Evolutionary conservation across 2,329 filamentous ascomycete genomes (phyloP), one percentile per base, ranked within the genome.

Genomic region (Alternaria triticimaculans): DNA sequence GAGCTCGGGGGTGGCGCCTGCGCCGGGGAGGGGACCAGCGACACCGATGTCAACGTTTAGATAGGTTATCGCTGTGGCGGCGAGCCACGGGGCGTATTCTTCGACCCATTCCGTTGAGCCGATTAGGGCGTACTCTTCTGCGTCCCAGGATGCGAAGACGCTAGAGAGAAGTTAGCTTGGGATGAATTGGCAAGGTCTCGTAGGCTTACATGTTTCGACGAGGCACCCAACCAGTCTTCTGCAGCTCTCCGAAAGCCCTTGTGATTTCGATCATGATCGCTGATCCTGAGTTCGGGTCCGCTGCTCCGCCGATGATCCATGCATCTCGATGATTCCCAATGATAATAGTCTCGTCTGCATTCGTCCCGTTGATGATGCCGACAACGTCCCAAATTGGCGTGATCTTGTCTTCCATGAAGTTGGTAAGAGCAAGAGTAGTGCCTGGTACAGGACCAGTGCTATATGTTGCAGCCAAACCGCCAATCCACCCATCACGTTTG

Each of bases 341-440:
- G 18, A 87, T 73, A 11, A 86, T 74, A 6, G 84, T 83, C 70
- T 90, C 88, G 67, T 86, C 82, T 58, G 81, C 66, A 58, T 91
- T 88, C 33, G 83, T 87, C 65, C 87, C 89, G 65, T 89, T 90
- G 76, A 94, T 89, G 23, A 93, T 83, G 14, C 88, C 87, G 58
- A 87, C 87, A 26, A 87, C 86, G 78, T 93, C 88, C 94, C 94
- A 97, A 51, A 94, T 83, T 4, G 92, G 91, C 0, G 91, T 95
- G 1, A 87, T 94, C 14, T 88, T 88, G 74, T 96, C 96, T 45
- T 93, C 88, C 81, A 96, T 93, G 74, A 93, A 84, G 72, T 95
- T 97, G 73, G 65, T 75, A 33, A 81, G 43, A 14, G 73, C 72
- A 10, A 81, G 65, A 3, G 65, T 70, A 0, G 73, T 73, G 87